phyloP scores from a whole-genome alignment of 495 filamentous ascomycete species.

The Aspergillus egyptiacus region DNA sequence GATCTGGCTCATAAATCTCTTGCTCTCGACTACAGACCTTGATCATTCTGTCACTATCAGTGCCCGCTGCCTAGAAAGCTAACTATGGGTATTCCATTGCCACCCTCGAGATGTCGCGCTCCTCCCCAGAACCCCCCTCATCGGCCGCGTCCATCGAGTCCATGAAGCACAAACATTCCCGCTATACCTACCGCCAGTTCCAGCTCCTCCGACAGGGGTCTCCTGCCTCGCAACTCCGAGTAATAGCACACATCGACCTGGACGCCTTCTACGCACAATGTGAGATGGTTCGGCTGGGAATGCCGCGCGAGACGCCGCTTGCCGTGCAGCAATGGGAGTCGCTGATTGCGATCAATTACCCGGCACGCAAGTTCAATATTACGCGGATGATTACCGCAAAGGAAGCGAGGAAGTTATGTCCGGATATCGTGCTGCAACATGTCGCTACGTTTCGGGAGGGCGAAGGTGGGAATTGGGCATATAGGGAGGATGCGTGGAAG shows the following conservation, averaged over 20 bases:
- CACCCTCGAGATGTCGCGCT: constrained; percentile 21
- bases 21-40: neutral
- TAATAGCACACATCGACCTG: constrained; percentile 88
- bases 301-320: constrained; percentile 68
- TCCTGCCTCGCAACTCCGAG: constrained; percentile 69
- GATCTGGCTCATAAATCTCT: neutral
- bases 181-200: constrained; percentile 81
- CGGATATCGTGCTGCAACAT: constrained; percentile 78
- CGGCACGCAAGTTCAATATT: constrained; percentile 74
- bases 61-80: neutral
- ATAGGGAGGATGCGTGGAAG: constrained; percentile 67
- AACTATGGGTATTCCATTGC: constrained; percentile 16
- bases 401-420: constrained; percentile 87
- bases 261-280: constrained; percentile 99
- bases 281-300: constrained; percentile 78
- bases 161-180: constrained; percentile 54
- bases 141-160: constrained; percentile 27
- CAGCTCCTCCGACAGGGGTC: constrained; percentile 65
- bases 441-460: constrained; percentile 94
- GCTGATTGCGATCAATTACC: constrained; percentile 94
- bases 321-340: constrained; percentile 81
- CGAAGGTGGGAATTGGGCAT: constrained; percentile 77
- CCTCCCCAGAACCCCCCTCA: constrained; percentile 25
- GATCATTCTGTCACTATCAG: neutral
- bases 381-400: constrained; percentile 63